A percentile compares a stretch with the other conserved stretches of the same genome.
Evolutionary conservation across 345 rosid genomes (phyloP).

Genomic region (Passiflora organensis): DNA sequence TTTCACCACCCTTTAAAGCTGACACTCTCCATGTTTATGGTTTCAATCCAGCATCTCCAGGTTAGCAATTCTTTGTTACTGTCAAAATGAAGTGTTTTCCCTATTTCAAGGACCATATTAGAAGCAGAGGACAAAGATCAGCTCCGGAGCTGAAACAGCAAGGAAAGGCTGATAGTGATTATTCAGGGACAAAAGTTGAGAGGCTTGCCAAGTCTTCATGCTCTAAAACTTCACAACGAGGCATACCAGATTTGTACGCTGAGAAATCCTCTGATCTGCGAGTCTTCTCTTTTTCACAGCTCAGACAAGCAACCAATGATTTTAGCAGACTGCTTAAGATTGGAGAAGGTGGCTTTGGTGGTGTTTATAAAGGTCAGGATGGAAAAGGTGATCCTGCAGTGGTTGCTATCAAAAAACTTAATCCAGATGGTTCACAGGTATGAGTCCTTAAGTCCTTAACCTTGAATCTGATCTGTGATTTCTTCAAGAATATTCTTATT

Average conservation of each 20-base stretch:
- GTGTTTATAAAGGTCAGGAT: no score
- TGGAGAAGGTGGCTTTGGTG: no score
- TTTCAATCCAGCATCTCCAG: no score
- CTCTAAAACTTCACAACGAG: conserved; percentile 24
- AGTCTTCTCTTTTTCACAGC: no score
- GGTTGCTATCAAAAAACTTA: conserved; percentile 24
- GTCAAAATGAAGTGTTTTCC: conserved; percentile 47
- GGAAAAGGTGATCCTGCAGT: no score
- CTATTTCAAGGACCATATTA: conserved; percentile 46
- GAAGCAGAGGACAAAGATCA: conserved; percentile 34
- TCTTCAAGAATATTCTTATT: no score
- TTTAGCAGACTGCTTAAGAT: no score
- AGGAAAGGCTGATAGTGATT: conserved; percentile 14
- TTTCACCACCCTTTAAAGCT: background rate
- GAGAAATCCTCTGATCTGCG: no score
- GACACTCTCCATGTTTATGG: background rate
- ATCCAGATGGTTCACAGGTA: conserved; percentile 72
- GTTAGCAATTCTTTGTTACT: no score
- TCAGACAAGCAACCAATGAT: no score
- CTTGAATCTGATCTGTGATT: background rate
- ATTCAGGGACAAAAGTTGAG: conserved; percentile 10
- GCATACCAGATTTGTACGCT: no score
- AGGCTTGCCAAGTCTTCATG: conserved; percentile 39
- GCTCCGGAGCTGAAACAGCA: conserved; percentile 42
- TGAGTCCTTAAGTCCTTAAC: background rate